Base-by-base conservation (phyloP, 345 rosid genomes). In the Erodium maritimum region DNA sequence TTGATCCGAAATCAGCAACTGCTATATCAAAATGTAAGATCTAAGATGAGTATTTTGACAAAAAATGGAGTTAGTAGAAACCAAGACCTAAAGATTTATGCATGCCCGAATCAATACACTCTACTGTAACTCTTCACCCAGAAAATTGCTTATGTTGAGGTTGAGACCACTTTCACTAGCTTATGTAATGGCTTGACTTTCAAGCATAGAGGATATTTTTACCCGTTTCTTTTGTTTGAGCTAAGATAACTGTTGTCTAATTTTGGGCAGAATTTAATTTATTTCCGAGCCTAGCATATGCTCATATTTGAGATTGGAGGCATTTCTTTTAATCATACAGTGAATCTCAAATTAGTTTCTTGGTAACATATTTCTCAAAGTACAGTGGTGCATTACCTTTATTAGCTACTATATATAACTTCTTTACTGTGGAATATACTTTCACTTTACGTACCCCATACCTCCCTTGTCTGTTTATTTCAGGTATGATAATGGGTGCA, bases 401-500 rank as follows among this genome's bases (percentile, higher is more conserved):
- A n/a, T n/a, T n/a, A n/a, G n/a, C n/a, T n/a, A n/a, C n/a, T n/a
- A n/a, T n/a, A n/a, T n/a, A n/a, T n/a, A n/a, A n/a, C n/a, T n/a
- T n/a, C n/a, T n/a, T n/a, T n/a, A n/a, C n/a, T n/a, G n/a, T n/a
- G n/a, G n/a, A n/a, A n/a, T n/a, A n/a, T n/a, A n/a, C n/a, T n/a
- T n/a, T n/a, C n/a, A n/a, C n/a, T n/a, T n/a, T n/a, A n/a, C n/a
- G n/a, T n/a, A 29, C 9, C 37, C 37, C 37, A 11, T 29, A 53
- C 22, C 3, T 59, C 54, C 60, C 25, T 17, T 21, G 55, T 60
- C 13, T 52, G 34, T 16, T 56, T 19, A 67, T 55, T 56, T 25
- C 65, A 78, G 82, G 82, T 63, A 81, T 81, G 82, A 76, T 81
- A 48, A 75, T 74, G 69, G 86, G 86, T 58, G 79, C 82, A 57